Conservation (phyloP, 495 filamentous ascomycete species). For the Neurospora sp. region DNA sequence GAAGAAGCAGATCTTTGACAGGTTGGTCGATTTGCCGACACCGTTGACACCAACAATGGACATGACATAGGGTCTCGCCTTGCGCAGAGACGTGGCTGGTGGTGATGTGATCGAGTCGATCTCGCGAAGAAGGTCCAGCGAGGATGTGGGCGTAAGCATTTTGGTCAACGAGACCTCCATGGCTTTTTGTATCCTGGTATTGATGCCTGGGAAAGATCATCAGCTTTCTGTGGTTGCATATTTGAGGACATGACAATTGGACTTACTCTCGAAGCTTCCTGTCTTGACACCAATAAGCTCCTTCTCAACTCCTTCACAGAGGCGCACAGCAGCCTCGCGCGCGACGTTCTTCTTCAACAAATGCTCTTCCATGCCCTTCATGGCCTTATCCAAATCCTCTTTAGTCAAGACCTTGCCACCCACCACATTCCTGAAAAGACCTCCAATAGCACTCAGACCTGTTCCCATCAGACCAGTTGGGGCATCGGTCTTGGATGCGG, state of each 20-base stretch:
- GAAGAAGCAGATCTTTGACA: slow-evolving; percentile 96
- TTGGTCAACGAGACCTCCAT: slow-evolving; percentile 87
- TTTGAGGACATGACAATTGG: neutral
- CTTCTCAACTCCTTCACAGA: slow-evolving; percentile 84
- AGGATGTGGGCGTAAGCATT: slow-evolving; percentile 91
- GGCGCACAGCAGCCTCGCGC: slow-evolving; percentile 79
- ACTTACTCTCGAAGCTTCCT: slow-evolving; percentile 73
- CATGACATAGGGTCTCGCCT: slow-evolving; percentile 81
- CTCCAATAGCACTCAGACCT: slow-evolving; percentile 66
- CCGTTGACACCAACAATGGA: slow-evolving; percentile 97
- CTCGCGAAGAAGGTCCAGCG: slow-evolving; percentile 85
- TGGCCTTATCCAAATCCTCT: slow-evolving; percentile 76
- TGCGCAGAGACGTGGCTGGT: slow-evolving; percentile 39
- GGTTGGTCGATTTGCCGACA: slow-evolving; percentile 93
- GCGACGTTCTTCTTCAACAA: slow-evolving; percentile 94
- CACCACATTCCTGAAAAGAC: slow-evolving; percentile 86
- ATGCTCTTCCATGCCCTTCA: slow-evolving; percentile 94
- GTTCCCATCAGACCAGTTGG: slow-evolving; percentile 60
- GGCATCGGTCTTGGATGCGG: slow-evolving; percentile 30
- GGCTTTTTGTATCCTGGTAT: slow-evolving; percentile 66
- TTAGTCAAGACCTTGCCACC: slow-evolving; percentile 87
- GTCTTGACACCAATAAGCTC: slow-evolving; percentile 89
- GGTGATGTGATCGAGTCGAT: slow-evolving; percentile 71
- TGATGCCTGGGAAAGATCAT: slow-evolving; percentile 43
- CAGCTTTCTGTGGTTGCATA: slow-evolving; percentile 2